phyloP scores from a whole-genome alignment of 225 moss, liverwort and hornwort species.

The Ulota crispa region DNA sequence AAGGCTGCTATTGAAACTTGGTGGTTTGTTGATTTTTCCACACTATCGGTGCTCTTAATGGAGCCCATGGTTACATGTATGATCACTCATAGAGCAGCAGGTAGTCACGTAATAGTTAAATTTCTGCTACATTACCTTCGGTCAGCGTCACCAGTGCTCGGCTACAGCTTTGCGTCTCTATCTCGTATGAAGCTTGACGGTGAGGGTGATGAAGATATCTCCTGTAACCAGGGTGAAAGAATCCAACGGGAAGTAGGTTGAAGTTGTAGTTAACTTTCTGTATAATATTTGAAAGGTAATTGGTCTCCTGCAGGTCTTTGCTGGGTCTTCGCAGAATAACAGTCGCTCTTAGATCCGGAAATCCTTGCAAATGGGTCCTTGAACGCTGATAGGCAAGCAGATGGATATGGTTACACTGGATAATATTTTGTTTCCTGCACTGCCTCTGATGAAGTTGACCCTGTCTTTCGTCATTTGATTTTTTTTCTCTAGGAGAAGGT shows the following conservation, averaged over 20 bases:
- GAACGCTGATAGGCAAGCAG: slow-evolving; percentile 86
- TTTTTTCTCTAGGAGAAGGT: slow-evolving; percentile 81
- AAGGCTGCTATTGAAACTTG: slow-evolving; percentile 72
- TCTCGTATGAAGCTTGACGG: slow-evolving; percentile 65
- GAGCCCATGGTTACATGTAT: slow-evolving; percentile 66
- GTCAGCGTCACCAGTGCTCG: slow-evolving; percentile 66
- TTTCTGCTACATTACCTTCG: slow-evolving; percentile 83
- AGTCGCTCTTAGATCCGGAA: slow-evolving; percentile 61
- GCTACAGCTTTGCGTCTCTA: slow-evolving; percentile 58
- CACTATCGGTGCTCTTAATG: slow-evolving; percentile 79
- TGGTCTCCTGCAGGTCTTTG: slow-evolving; percentile 76
- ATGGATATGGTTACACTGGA: slow-evolving; percentile 82
- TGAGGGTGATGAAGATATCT: slow-evolving; percentile 48
- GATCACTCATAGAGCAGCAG: slow-evolving; percentile 50
- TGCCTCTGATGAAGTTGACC: slow-evolving; percentile 86
- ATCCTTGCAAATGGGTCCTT: slow-evolving; percentile 64
- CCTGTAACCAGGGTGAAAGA: slow-evolving; percentile 45
- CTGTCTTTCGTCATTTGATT: slow-evolving; percentile 66
- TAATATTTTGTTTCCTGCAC: slow-evolving; percentile 75
- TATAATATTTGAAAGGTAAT: slow-evolving; percentile 57
- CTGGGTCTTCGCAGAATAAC: slow-evolving; percentile 80
- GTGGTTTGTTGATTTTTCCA: slow-evolving; percentile 84
- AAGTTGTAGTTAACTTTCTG: slow-evolving; percentile 70
- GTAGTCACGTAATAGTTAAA: slow-evolving; percentile 70
- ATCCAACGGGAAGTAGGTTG: slow-evolving; percentile 66